These are phyloP conservation scores for Paramecium primaurelia DNA, from an alignment of 73 alveolate species.

Conservation along the genomic window DNA sequence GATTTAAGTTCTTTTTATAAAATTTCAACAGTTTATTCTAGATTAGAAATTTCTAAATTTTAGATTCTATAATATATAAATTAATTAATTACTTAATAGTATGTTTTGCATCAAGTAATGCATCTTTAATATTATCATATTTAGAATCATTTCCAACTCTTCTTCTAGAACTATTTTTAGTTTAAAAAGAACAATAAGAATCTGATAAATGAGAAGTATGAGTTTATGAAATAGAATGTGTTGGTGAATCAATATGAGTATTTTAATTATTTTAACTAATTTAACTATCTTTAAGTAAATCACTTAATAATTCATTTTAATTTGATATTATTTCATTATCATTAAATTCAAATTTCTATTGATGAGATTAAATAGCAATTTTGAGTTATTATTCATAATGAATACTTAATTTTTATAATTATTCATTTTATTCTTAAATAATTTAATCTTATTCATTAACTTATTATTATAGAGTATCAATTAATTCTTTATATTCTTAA, in stretches of 20 bases:
- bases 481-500: neutral
- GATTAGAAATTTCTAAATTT: neutral
- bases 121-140: neutral
- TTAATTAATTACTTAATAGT: neutral
- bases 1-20: slow-evolving; percentile 2
- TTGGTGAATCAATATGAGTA: neutral
- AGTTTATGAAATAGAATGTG: neutral
- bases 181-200: neutral
- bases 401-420: neutral
- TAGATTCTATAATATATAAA: neutral
- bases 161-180: slow-evolving; percentile 33
- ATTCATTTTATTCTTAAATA: neutral
- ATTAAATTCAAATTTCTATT: neutral
- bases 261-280: neutral
- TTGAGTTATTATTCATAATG: neutral
- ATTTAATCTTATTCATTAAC: neutral
- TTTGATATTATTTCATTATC: neutral
- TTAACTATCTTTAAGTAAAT: neutral
- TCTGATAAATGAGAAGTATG: neutral
- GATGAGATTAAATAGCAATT: neutral
- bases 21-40: neutral
- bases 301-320: slow-evolving; percentile 7
- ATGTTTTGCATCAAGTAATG: neutral
- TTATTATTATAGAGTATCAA: neutral
- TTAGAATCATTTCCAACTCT: neutral